These are phyloP conservation scores for Sphagnum magellanicum DNA, from an alignment of 228 moss, liverwort and hornwort species.

Conservation along the genomic window DNA sequence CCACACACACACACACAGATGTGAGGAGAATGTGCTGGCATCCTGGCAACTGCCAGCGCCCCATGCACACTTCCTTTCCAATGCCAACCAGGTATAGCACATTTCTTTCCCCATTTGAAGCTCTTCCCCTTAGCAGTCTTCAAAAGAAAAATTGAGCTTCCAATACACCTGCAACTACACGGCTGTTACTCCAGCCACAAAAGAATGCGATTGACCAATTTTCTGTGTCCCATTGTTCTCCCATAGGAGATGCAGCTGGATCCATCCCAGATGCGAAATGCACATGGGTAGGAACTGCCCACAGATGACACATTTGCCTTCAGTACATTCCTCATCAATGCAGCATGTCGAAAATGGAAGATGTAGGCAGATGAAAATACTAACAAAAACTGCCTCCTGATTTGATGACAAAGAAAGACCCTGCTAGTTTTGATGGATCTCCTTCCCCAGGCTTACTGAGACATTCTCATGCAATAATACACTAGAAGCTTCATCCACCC, in stretches of 20 bases:
- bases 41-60: constrained; percentile 49
- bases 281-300: constrained; percentile 54
- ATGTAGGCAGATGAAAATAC: constrained; percentile 11
- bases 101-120: constrained; percentile 40
- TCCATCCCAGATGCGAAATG: constrained; percentile 45
- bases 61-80: constrained; percentile 62
- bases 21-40: constrained; percentile 74
- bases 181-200: constrained; percentile 57
- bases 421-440: constrained; percentile 7
- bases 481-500: constrained; percentile 25
- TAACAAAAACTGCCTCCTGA: constrained; percentile 4
- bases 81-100: constrained; percentile 58
- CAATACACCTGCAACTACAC: constrained; percentile 33
- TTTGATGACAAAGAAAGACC: constrained; percentile 4
- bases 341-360: constrained; percentile 38
- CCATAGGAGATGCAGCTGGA: constrained; percentile 25
- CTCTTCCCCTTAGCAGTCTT: constrained; percentile 52
- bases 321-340: constrained; percentile 51
- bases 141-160: constrained; percentile 20
- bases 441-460: constrained; percentile 10
- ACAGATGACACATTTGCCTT: constrained; percentile 51
- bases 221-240: constrained; percentile 43
- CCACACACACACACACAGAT: constrained; percentile 71
- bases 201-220: constrained; percentile 41
- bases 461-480: constrained; percentile 21